phyloP scores from a whole-genome alignment of 164 flowering plant genomes.

The Annona cherimola region DNA sequence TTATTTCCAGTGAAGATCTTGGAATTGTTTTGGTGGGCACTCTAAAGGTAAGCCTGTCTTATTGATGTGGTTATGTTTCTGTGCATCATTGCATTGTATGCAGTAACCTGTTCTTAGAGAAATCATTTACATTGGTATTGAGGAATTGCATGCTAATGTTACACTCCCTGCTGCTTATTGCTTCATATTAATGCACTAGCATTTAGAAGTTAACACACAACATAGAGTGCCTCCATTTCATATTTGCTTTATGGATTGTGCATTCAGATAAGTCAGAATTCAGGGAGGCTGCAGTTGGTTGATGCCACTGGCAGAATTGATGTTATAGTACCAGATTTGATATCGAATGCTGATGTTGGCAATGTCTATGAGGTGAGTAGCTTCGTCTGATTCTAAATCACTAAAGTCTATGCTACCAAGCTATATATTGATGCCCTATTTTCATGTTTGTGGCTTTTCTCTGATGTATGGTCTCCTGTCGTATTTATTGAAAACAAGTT shows the following conservation, averaged over 20 bases:
- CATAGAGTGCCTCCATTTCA: not conserved
- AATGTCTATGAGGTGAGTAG: slow-evolving; percentile 65
- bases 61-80: not conserved
- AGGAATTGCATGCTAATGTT: not conserved
- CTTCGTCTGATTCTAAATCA: not conserved
- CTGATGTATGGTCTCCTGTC: not conserved
- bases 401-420: not conserved
- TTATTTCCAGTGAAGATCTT: slow-evolving; percentile 48
- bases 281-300: slow-evolving; percentile 76
- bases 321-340: slow-evolving; percentile 60
- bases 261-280: slow-evolving; percentile 20
- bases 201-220: not conserved
- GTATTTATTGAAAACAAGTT: not conserved
- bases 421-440: not conserved
- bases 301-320: slow-evolving; percentile 85
- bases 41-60: slow-evolving; percentile 47
- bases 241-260: not conserved
- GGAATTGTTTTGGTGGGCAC: slow-evolving; percentile 60
- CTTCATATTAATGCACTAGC: not conserved
- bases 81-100: not conserved
- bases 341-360: slow-evolving; percentile 35
- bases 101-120: not conserved
- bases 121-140: not conserved
- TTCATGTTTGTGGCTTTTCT: not conserved
- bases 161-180: not conserved